These are phyloP conservation scores for Breynia disticha DNA, from an alignment of 441 rosid species.

Conservation along the genomic window DNA sequence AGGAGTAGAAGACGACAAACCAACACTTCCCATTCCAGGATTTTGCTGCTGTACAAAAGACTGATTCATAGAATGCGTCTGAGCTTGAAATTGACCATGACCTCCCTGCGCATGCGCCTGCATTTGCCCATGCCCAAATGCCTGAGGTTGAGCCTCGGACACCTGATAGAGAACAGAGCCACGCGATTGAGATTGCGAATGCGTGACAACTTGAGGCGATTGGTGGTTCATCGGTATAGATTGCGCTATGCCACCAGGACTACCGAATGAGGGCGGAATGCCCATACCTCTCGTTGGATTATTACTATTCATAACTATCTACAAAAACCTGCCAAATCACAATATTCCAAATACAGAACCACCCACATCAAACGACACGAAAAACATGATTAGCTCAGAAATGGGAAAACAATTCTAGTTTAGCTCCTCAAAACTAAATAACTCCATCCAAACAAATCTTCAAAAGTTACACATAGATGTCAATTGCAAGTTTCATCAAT, in stretches of 20 bases:
- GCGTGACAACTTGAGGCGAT: slow-evolving; percentile 32
- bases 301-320: slow-evolving; percentile 26
- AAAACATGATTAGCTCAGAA: no score
- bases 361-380: slow-evolving; percentile 8
- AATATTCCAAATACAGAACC: slow-evolving; percentile 13
- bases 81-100: slow-evolving; percentile 43
- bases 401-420: no score
- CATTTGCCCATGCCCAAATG: slow-evolving; percentile 35
- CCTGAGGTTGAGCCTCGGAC: slow-evolving; percentile 52
- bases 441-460: no score
- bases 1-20: slow-evolving; percentile 37
- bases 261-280: slow-evolving; percentile 27
- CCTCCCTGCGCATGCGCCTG: slow-evolving; percentile 21
- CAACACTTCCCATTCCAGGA: slow-evolving; percentile 26
- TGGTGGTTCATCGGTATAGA: slow-evolving; percentile 27
- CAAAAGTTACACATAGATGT: no score
- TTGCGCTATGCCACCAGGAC: slow-evolving; percentile 31
- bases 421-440: no score
- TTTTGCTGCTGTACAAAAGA: slow-evolving; percentile 30
- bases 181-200: slow-evolving; percentile 36
- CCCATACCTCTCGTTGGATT: slow-evolving; percentile 29
- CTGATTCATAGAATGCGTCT: slow-evolving; percentile 30
- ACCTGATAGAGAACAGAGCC: slow-evolving; percentile 38
- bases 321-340: slow-evolving; percentile 4
- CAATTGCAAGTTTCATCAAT: no score